Conservation (phyloP, 768 basidiomycete species). For the Leccinum barrowsii region DNA sequence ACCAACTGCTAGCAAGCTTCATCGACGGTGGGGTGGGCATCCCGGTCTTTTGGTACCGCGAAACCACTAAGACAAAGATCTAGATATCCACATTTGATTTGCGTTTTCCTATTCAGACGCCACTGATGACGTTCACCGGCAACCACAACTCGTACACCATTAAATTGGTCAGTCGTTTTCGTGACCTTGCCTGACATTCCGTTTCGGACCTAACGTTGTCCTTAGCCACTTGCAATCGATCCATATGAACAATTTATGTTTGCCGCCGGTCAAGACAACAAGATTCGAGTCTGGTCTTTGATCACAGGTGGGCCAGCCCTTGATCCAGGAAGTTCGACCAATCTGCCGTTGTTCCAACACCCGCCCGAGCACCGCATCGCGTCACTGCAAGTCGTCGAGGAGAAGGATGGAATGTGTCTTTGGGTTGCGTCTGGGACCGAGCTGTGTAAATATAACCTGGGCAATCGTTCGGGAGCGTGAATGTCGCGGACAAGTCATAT, state of each 20-base stretch:
- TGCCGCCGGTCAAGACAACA: constrained; percentile 63
- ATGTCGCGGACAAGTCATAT: neutral
- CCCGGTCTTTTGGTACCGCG: neutral
- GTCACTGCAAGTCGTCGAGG: constrained; percentile 49
- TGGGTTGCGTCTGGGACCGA: constrained; percentile 49
- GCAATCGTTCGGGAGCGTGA: constrained; percentile 29
- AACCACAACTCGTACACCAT: constrained; percentile 54
- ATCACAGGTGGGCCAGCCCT: constrained; percentile 41
- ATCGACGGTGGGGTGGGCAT: constrained; percentile 56
- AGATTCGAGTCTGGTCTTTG: constrained; percentile 68
- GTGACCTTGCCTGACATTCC: neutral
- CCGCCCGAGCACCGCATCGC: constrained; percentile 38
- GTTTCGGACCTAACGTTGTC: constrained; percentile 3
- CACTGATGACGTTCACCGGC: constrained; percentile 47
- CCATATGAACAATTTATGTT: constrained; percentile 57
- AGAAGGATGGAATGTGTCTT: constrained; percentile 39
- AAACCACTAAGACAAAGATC: neutral
- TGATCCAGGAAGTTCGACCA: constrained; percentile 5
- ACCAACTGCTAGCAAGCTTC: constrained; percentile 53
- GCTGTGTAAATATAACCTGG: constrained; percentile 48
- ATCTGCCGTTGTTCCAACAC: constrained; percentile 31
- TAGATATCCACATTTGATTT: constrained; percentile 64
- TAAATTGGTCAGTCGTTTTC: constrained; percentile 43
- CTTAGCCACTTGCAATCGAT: constrained; percentile 61
- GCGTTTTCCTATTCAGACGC: constrained; percentile 47